phyloP scores from a whole-genome alignment of 1,284 basidiomycete genomes.

The Cutaneotrichosporon mucoides region DNA sequence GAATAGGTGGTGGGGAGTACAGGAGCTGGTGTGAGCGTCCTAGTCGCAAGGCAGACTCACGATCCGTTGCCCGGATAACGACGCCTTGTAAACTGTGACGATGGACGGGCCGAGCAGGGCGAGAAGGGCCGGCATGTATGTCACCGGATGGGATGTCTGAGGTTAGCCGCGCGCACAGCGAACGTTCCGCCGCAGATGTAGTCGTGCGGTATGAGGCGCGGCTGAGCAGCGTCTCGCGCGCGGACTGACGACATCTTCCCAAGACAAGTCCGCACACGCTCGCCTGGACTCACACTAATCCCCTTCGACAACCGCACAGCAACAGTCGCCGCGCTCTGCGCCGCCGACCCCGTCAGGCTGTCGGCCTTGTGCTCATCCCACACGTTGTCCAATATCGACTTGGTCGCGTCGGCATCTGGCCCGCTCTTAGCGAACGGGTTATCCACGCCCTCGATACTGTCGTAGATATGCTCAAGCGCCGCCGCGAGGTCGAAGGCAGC shows the following conservation, averaged over 20 bases:
- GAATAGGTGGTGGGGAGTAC: constrained; percentile 40
- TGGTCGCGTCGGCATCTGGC: background rate
- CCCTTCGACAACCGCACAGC: constrained; percentile 7
- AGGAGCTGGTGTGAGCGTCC: constrained; percentile 27
- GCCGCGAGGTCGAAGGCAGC: constrained; percentile 25
- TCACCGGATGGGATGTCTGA: constrained; percentile 31
- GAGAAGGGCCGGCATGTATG: constrained; percentile 36
- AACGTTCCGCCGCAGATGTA: too few relatives aligned
- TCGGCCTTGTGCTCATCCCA: constrained; percentile 14
- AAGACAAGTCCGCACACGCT: background rate
- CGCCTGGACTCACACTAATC: constrained; percentile 5
- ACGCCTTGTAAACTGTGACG: constrained; percentile 38
- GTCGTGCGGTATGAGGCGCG: too few relatives aligned
- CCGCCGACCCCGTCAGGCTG: background rate
- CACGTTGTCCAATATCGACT: constrained; percentile 15
- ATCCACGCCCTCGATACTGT: constrained; percentile 27
- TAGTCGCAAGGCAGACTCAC: constrained; percentile 19
- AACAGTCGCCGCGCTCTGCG: constrained; percentile 8
- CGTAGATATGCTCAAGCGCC: constrained; percentile 29
- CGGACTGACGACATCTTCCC: too few relatives aligned
- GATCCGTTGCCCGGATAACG: constrained; percentile 36
- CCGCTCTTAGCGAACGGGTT: constrained; percentile 12
- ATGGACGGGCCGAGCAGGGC: constrained; percentile 36
- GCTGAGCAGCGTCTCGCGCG: too few relatives aligned
- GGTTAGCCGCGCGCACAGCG: background rate